phyloP scores from a whole-genome alignment of 805 yeast species.

The Nakazawaea siamensis region DNA sequence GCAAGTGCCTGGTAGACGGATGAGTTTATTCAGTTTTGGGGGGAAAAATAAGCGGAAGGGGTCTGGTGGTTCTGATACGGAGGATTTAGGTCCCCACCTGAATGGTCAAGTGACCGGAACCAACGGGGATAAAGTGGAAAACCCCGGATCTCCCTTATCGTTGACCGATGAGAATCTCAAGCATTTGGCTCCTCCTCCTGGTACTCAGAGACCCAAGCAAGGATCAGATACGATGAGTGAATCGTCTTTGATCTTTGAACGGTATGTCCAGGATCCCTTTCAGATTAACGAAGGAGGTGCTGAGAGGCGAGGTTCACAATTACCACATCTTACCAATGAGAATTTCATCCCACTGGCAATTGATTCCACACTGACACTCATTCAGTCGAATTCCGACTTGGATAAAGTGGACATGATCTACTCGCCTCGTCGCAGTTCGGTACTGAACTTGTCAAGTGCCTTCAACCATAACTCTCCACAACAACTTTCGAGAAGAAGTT shows the following conservation, averaged over 20 bases:
- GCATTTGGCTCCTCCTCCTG: constrained; percentile 1
- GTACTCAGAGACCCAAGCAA: background rate
- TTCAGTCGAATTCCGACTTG: constrained; percentile 30
- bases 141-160: constrained; percentile 10
- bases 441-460: constrained; percentile 36
- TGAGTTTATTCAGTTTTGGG: constrained; percentile 9
- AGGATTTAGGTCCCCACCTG: background rate
- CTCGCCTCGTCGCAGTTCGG: constrained; percentile 42
- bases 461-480: constrained; percentile 10
- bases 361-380: constrained; percentile 38
- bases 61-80: background rate
- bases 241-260: constrained; percentile 52
- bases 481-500: constrained; percentile 5
- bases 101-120: background rate
- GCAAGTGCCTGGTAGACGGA: constrained; percentile 8
- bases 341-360: constrained; percentile 49
- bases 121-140: constrained; percentile 1
- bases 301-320: constrained; percentile 14
- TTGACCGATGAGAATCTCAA: constrained; percentile 10
- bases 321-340: constrained; percentile 32
- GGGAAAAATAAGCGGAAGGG: constrained; percentile 1
- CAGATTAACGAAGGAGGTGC: constrained; percentile 2
- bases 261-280: constrained; percentile 55
- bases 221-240: constrained; percentile 15
- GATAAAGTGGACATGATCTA: constrained; percentile 41